Evolutionary conservation across 257 asterid species (phyloP).

Genomic region (Anisodus tanguticus): DNA sequence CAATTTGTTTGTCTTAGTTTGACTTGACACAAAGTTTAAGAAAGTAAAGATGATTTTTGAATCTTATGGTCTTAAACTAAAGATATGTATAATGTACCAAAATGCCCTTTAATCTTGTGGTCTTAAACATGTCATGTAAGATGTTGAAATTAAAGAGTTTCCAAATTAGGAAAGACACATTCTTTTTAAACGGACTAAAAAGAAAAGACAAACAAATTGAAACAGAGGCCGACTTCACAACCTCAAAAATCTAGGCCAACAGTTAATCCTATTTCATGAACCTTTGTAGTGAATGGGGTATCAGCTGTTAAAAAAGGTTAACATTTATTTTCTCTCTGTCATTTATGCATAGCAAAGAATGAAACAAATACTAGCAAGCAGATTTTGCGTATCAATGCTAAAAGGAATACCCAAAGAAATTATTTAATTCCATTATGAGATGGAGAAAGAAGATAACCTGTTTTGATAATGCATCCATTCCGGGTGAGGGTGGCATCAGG

Average conservation of each 20-base stretch:
- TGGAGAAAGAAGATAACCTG: neutral
- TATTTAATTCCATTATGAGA: neutral
- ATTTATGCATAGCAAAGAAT: neutral
- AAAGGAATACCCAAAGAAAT: neutral
- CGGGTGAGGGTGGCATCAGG: slow-evolving; percentile 23
- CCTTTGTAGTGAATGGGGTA: neutral
- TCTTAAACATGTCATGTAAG: too few species aligned
- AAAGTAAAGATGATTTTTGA: too few species aligned
- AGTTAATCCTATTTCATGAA: neutral
- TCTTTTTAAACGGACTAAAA: too few species aligned
- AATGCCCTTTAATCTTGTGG: too few species aligned
- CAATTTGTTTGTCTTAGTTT: too few species aligned
- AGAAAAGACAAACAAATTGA: too few species aligned
- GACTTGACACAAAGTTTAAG: too few species aligned
- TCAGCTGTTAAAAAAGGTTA: neutral
- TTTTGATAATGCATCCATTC: slow-evolving; percentile 26
- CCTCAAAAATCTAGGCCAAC: neutral
- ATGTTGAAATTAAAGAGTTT: too few species aligned
- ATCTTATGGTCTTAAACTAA: too few species aligned
- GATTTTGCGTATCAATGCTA: neutral
- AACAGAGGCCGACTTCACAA: neutral
- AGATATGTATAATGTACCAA: too few species aligned
- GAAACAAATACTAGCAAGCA: neutral
- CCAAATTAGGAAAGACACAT: too few species aligned
- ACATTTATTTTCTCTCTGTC: neutral